These are phyloP conservation scores for Botrytis squamosa DNA, from an alignment of 2,329 filamentous ascomycete species.

Conservation along the genomic window DNA sequence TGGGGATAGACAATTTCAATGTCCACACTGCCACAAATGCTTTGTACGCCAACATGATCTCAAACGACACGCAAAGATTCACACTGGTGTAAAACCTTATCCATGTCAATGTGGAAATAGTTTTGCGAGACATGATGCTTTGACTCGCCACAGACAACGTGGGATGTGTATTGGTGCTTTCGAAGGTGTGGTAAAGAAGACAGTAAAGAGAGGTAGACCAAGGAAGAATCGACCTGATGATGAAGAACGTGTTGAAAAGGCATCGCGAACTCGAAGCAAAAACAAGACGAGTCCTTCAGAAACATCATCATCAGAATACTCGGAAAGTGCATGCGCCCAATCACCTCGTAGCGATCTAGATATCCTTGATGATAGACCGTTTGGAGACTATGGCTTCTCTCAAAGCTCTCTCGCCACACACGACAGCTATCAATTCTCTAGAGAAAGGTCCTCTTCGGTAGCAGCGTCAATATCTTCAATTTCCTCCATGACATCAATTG, in stretches of 20 bases:
- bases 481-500: constrained; percentile 19
- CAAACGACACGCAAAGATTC: constrained; percentile 96
- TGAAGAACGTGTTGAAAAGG: constrained; percentile 54
- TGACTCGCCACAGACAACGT: constrained; percentile 89
- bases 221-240: constrained; percentile 59
- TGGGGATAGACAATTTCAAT: constrained; percentile 92
- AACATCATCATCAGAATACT: constrained; percentile 56
- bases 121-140: constrained; percentile 91
- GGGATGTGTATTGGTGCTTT: constrained; percentile 97
- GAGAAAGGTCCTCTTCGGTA: constrained; percentile 29
- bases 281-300: constrained; percentile 45
- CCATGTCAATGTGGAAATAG: constrained; percentile 91
- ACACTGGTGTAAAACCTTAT: constrained; percentile 93
- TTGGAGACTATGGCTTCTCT: constrained; percentile 42
- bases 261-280: constrained; percentile 54
- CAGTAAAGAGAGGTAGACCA: constrained; percentile 64
- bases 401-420: constrained; percentile 39
- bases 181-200: constrained; percentile 70
- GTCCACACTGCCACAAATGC: constrained; percentile 88
- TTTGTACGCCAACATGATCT: constrained; percentile 97
- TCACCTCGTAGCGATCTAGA: constrained; percentile 53
- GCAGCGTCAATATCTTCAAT: constrained; percentile 16
- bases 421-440: constrained; percentile 41
- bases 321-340: constrained; percentile 54
- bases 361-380: constrained; percentile 41